Percentiles rank a stretch among this genome's conserved stretches.
These are phyloP conservation scores for Diplodia scrobiculata DNA, from an alignment of 2,329 filamentous ascomycete species.

Conservation along the genomic window DNA sequence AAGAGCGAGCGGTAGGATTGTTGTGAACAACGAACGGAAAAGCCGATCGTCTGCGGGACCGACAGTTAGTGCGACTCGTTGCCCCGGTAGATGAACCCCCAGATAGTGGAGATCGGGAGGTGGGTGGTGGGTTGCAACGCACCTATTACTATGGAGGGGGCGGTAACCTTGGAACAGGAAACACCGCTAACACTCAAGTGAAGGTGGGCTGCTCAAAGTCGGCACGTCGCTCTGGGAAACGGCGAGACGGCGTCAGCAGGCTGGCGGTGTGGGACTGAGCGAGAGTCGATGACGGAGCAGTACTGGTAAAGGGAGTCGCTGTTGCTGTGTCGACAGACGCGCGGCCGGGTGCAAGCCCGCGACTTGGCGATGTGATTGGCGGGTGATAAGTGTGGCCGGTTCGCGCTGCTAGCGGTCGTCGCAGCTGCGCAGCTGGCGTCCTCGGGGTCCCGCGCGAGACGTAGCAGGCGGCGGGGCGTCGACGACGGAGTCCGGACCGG, in stretches of 20 bases:
- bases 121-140: constrained; percentile 8
- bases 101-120: constrained; percentile 11
- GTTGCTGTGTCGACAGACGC: constrained; percentile 28
- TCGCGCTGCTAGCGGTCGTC: constrained; percentile 16
- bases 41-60: constrained; percentile 26
- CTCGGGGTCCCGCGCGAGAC: constrained; percentile 19
- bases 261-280: constrained; percentile 6
- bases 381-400: constrained; percentile 18
- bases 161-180: constrained; percentile 23
- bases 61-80: constrained; percentile 20
- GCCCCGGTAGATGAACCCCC: constrained; percentile 11
- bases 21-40: constrained; percentile 26
- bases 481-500: constrained; percentile 20
- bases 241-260: constrained; percentile 5
- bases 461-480: constrained; percentile 16
- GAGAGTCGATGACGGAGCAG: constrained; percentile 25
- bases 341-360: constrained; percentile 17
- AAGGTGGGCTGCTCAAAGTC: constrained; percentile 13
- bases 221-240: constrained; percentile 21
- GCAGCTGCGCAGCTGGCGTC: constrained; percentile 22
- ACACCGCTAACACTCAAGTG: constrained; percentile 21
- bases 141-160: constrained; percentile 25
- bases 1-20: constrained; percentile 25
- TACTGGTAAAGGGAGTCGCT: constrained; percentile 15
- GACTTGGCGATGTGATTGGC: constrained; percentile 22